These are phyloP conservation scores for Colletotrichum neosansevieriae DNA, from an alignment of 2,329 filamentous ascomycete genomes.

Conservation along the genomic window DNA sequence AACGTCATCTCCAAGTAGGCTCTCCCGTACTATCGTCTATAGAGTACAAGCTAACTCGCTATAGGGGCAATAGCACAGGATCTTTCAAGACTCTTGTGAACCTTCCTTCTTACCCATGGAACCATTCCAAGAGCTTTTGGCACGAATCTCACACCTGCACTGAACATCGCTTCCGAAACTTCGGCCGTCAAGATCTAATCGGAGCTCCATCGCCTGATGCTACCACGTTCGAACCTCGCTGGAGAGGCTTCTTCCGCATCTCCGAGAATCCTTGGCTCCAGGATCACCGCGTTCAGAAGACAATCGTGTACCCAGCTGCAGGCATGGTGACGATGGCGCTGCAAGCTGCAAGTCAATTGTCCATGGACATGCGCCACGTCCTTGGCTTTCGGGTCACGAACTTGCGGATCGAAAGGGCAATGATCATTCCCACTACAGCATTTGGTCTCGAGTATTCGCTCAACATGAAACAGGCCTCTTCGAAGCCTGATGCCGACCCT, in stretches of 20 bases:
- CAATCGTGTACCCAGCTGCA: constrained; percentile 63
- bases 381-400: constrained; percentile 58
- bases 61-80: constrained; percentile 17
- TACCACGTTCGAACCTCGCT: constrained; percentile 59
- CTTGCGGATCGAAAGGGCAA: constrained; percentile 62
- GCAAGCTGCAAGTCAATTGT: constrained; percentile 59
- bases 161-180: constrained; percentile 57
- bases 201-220: constrained; percentile 59
- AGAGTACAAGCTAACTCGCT: constrained; percentile 8
- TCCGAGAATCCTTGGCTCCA: constrained; percentile 65
- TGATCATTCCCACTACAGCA: constrained; percentile 60
- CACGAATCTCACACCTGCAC: constrained; percentile 62
- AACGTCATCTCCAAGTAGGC: constrained; percentile 45
- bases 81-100: constrained; percentile 51
- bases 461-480: constrained; percentile 52
- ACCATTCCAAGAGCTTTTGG: constrained; percentile 65
- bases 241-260: constrained; percentile 62
- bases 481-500: constrained; percentile 27
- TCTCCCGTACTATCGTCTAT: not conserved
- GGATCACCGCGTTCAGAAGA: constrained; percentile 64
- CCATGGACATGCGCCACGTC: constrained; percentile 39
- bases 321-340: constrained; percentile 64
- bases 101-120: constrained; percentile 67
- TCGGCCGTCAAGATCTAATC: constrained; percentile 63
- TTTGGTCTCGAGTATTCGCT: constrained; percentile 65